Evolutionary conservation across 2,329 filamentous ascomycete genomes (phyloP).

Genomic region (Parascedosporium putredinis): DNA sequence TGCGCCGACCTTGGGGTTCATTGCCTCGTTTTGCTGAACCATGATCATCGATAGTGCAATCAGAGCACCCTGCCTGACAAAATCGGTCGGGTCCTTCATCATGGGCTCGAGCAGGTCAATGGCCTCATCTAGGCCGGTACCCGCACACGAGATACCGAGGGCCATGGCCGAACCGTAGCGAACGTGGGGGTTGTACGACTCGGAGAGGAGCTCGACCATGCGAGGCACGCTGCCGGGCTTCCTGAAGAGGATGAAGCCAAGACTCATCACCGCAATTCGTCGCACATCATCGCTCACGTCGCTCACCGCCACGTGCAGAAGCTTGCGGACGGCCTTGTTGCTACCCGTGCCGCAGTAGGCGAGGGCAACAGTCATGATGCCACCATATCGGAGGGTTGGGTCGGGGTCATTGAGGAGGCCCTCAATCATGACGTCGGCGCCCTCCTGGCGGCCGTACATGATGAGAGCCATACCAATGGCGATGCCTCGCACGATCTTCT

Average conservation of each 20-base stretch:
- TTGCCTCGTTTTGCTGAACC: conserved; percentile 97
- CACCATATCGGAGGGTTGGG: conserved; percentile 86
- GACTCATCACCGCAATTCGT: conserved; percentile 89
- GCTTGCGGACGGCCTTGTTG: conserved; percentile 95
- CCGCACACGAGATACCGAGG: conserved; percentile 92
- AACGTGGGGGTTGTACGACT: conserved; percentile 98
- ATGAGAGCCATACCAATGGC: conserved; percentile 96
- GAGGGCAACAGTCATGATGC: conserved; percentile 96
- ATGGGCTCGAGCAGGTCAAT: conserved; percentile 96
- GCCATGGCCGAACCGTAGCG: conserved; percentile 98
- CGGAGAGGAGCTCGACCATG: conserved; percentile 96
- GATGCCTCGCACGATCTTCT: conserved; percentile 95
- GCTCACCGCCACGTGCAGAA: conserved; percentile 92
- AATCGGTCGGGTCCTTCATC: conserved; percentile 98
- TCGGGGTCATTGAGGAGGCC: conserved; percentile 88
- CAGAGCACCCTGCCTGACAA: conserved; percentile 90
- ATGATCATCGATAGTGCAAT: conserved; percentile 96
- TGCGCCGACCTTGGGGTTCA: conserved; percentile 90
- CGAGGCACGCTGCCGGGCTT: conserved; percentile 95
- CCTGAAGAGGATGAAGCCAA: conserved; percentile 96
- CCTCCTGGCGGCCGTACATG: conserved; percentile 94
- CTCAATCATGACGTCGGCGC: conserved; percentile 88
- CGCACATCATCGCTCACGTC: conserved; percentile 98
- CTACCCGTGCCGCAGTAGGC: conserved; percentile 95
- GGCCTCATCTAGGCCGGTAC: conserved; percentile 89